Evolutionary conservation across 495 filamentous ascomycete genomes (phyloP).

Genomic region (Penicillium salamii): DNA sequence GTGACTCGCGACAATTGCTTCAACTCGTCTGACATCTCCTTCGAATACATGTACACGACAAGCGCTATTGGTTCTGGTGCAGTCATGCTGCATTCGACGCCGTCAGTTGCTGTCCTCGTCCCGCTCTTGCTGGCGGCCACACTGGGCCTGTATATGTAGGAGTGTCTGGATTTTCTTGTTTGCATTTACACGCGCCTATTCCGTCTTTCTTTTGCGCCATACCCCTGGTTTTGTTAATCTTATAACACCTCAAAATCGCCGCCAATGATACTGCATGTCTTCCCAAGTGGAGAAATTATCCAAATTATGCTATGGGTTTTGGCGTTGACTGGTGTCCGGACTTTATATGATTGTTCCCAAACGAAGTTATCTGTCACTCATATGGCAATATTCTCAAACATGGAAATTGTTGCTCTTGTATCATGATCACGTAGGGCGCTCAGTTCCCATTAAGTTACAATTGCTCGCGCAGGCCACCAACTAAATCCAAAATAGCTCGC

Average conservation of each 20-base stretch:
- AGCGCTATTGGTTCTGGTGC: slow-evolving; percentile 52
- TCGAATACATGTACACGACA: slow-evolving; percentile 72
- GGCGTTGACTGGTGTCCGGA: slow-evolving; percentile 4
- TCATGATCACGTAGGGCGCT: not conserved
- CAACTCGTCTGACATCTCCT: slow-evolving; percentile 72
- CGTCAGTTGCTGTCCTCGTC: slow-evolving; percentile 12
- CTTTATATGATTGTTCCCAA: not conserved
- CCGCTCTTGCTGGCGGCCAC: slow-evolving; percentile 22
- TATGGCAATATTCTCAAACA: not conserved
- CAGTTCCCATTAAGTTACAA: not conserved
- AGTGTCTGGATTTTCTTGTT: slow-evolving; percentile 7
- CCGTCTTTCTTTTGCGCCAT: slow-evolving; percentile 15
- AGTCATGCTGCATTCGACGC: slow-evolving; percentile 16
- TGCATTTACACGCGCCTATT: slow-evolving; percentile 19
- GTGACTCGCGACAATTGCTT: slow-evolving; percentile 81
- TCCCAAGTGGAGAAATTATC: not conserved
- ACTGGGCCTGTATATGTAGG: slow-evolving; percentile 29
- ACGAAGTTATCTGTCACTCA: not conserved
- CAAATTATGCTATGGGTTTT: not conserved
- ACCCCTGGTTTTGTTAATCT: slow-evolving; percentile 16
- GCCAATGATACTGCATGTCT: slow-evolving; percentile 5
- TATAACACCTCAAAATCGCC: slow-evolving; percentile 14
- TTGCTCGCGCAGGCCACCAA: slow-evolving; percentile 7
- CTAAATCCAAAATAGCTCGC: slow-evolving; percentile 47
- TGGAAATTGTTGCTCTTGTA: not conserved